Conservation (phyloP, 345 rosid genomes). For the Schrenkiella parvula region DNA sequence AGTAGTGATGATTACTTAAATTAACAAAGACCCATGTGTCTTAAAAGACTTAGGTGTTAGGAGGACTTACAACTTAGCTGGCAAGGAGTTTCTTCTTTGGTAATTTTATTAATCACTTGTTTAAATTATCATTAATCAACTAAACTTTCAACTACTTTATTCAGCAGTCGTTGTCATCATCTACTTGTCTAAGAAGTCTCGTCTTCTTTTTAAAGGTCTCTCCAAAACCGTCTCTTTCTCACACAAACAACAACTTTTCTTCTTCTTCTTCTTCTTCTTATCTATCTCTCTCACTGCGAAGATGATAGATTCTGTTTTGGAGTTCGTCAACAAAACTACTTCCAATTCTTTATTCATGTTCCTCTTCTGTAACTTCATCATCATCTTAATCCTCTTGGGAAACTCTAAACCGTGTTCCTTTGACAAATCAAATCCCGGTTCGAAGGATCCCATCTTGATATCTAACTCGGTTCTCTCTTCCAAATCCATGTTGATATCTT, state of each 20-base stretch:
- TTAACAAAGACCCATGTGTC: constrained; percentile 6
- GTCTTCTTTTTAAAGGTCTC: constrained; percentile 7
- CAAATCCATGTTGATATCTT: too few relatives aligned
- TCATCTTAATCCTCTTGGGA: constrained; percentile 29
- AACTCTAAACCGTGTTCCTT: not conserved
- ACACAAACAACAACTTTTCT: not conserved
- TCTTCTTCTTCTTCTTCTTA: not conserved
- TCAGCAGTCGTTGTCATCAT: constrained; percentile 17
- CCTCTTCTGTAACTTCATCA: constrained; percentile 31
- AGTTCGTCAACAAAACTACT: constrained; percentile 22
- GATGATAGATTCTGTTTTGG: constrained; percentile 26
- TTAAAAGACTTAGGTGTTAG: not conserved
- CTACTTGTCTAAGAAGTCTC: constrained; percentile 22
- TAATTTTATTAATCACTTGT: not conserved
- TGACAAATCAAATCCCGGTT: not conserved
- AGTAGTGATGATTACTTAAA: not conserved
- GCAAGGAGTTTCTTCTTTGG: constrained; percentile 9
- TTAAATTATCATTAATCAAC: not conserved
- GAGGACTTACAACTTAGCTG: constrained; percentile 25
- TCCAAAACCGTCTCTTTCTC: constrained; percentile 5
- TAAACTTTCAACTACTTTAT: constrained; percentile 6
- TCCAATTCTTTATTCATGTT: constrained; percentile 27
- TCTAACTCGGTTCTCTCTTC: constrained; percentile 14
- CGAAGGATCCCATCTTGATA: not conserved
- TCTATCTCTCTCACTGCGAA: not conserved